These are phyloP conservation scores for Xanthoceras sorbifolium DNA, from an alignment of 345 rosid species.

Conservation along the genomic window DNA sequence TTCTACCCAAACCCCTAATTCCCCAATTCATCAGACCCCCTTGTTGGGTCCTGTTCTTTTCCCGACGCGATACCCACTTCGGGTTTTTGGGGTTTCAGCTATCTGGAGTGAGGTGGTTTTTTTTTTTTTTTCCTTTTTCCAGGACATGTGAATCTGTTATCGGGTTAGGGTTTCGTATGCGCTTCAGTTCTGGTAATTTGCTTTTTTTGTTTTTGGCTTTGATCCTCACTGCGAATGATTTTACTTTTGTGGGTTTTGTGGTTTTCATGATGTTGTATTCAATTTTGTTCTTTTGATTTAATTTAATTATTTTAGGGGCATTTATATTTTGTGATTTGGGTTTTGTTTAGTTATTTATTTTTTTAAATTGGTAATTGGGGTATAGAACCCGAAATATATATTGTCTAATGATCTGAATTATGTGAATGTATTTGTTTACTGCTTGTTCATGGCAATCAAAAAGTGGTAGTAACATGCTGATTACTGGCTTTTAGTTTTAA, in stretches of 20 bases:
- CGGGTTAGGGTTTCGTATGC: background rate
- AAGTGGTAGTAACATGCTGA: background rate
- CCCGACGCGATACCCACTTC: slow-evolving; percentile 17
- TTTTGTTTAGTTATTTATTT: too few relatives aligned
- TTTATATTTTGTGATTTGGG: background rate
- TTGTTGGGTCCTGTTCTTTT: background rate
- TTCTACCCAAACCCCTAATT: slow-evolving; percentile 17
- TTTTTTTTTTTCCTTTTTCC: background rate
- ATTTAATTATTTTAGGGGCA: background rate
- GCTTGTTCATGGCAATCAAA: background rate
- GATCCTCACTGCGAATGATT: background rate
- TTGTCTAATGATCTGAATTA: background rate
- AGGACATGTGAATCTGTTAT: background rate
- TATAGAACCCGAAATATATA: background rate
- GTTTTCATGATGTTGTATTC: background rate
- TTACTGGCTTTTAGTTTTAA: background rate
- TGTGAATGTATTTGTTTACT: background rate
- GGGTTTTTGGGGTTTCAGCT: slow-evolving; percentile 8
- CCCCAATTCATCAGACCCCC: background rate
- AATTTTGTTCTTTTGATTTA: background rate
- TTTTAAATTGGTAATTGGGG: too few relatives aligned
- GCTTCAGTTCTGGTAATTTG: slow-evolving; percentile 7
- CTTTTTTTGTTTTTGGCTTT: background rate
- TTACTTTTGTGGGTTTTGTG: background rate
- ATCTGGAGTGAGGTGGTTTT: background rate